Percentiles rank a stretch among this genome's conserved stretches.
phyloP scores from a whole-genome alignment of 441 rosid species.

The Jatropha podagrica region DNA sequence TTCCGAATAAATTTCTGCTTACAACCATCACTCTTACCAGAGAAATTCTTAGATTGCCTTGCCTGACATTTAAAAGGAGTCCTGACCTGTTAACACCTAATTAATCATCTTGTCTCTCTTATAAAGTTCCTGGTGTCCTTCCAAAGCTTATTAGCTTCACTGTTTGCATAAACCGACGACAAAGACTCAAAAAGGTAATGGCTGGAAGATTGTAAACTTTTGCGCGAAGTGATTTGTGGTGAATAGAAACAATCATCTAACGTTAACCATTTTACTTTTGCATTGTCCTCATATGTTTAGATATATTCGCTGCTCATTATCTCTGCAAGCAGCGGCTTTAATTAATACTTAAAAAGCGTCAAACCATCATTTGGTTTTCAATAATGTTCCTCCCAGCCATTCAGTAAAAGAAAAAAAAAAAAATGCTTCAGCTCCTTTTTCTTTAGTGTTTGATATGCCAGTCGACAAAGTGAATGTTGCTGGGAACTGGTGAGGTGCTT shows the following conservation, averaged over 20 bases:
- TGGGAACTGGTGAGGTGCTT: constrained; percentile 44
- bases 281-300: neutral
- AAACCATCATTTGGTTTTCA: neutral
- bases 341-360: neutral
- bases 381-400: neutral
- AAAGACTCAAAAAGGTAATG: too few species aligned
- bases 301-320: neutral
- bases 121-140: too few species aligned
- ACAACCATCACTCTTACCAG: neutral
- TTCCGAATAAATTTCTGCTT: too few species aligned
- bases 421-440: constrained; percentile 21
- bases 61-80: constrained; percentile 5
- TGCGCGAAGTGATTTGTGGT: too few species aligned
- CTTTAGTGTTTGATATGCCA: constrained; percentile 43
- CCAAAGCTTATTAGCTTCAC: too few species aligned
- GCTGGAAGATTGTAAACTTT: too few species aligned
- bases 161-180: too few species aligned
- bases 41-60: neutral
- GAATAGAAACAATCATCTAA: too few species aligned
- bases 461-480: constrained; percentile 56
- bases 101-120: too few species aligned
- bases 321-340: neutral
- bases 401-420: constrained; percentile 8
- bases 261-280: neutral
- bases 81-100: neutral